Percentiles rank a stretch among this genome's conserved stretches.
phyloP scores from a whole-genome alignment of 306 rosid species.

The Rosa lucieae region DNA sequence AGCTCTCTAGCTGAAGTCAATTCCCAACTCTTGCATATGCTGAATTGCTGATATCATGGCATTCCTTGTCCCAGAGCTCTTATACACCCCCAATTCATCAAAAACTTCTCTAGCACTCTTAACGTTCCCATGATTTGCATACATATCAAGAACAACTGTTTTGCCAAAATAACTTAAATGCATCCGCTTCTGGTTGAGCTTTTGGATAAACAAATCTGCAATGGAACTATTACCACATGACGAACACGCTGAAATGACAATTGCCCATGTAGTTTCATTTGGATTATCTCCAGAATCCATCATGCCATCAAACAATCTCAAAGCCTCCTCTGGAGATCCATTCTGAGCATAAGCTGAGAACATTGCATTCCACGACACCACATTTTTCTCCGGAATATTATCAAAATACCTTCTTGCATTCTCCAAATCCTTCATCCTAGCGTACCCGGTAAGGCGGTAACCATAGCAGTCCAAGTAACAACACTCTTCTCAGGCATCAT shows the following conservation, averaged over 20 bases:
- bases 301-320: constrained; percentile 56
- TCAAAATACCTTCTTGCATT: constrained; percentile 57
- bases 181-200: constrained; percentile 31
- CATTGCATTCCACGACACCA: constrained; percentile 78
- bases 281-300: constrained; percentile 37
- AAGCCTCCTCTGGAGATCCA: constrained; percentile 46
- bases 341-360: constrained; percentile 62
- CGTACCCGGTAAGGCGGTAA: constrained; percentile 43
- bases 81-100: constrained; percentile 40
- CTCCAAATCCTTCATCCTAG: constrained; percentile 42
- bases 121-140: constrained; percentile 59
- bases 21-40: constrained; percentile 61
- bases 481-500: constrained; percentile 41
- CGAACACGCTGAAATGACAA: constrained; percentile 53
- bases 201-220: constrained; percentile 37
- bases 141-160: constrained; percentile 70
- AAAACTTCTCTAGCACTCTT: constrained; percentile 52
- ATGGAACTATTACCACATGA: constrained; percentile 40
- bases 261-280: constrained; percentile 60
- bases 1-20: constrained; percentile 46
- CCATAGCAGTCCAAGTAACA: constrained; percentile 67
- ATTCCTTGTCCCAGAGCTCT: constrained; percentile 57
- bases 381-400: constrained; percentile 50
- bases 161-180: constrained; percentile 51
- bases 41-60: constrained; percentile 45